phyloP scores from a whole-genome alignment of 2,329 filamentous ascomycete species.

The Aotearoamyces nothofagi region DNA sequence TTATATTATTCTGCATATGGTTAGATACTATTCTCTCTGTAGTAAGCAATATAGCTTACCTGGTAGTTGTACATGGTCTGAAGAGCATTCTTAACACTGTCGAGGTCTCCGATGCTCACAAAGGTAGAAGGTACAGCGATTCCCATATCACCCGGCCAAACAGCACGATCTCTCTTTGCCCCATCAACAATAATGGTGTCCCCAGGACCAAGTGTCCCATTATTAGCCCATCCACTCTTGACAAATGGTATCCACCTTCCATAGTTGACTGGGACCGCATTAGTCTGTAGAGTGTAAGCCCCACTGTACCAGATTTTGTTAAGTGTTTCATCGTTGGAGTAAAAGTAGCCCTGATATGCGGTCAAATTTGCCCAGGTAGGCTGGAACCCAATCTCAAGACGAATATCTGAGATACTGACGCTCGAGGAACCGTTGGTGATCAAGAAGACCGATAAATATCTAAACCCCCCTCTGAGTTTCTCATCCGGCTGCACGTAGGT shows the following conservation, averaged over 20 bases:
- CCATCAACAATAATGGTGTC: conserved; percentile 26
- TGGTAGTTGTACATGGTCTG: conserved; percentile 25
- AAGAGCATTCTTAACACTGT: conserved; percentile 30
- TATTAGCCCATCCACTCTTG: conserved; percentile 22
- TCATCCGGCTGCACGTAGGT: conserved; percentile 27
- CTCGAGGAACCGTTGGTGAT: conserved; percentile 17
- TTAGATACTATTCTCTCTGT: neutral
- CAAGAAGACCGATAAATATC: conserved; percentile 32
- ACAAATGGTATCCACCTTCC: conserved; percentile 18
- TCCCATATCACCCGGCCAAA: conserved; percentile 43
- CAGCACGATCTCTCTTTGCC: conserved; percentile 36
- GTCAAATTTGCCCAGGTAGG: conserved; percentile 25
- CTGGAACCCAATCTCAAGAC: conserved; percentile 23
- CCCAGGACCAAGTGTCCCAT: conserved; percentile 19
- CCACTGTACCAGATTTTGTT: conserved; percentile 37
- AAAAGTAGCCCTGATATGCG: conserved; percentile 39
- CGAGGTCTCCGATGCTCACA: conserved; percentile 30
- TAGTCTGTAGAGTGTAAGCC: conserved; percentile 26
- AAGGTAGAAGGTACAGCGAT: conserved; percentile 34
- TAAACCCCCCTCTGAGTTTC: conserved; percentile 33
- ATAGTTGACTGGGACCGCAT: conserved; percentile 15
- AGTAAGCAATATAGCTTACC: conserved; percentile 2
- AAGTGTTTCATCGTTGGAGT: conserved; percentile 30
- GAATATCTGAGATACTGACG: conserved; percentile 17
- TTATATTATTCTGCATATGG: conserved; percentile 10